Evolutionary conservation across 371 early-diverging fungal species (phyloP).

Genomic region (Phascolomyces articulosus): DNA sequence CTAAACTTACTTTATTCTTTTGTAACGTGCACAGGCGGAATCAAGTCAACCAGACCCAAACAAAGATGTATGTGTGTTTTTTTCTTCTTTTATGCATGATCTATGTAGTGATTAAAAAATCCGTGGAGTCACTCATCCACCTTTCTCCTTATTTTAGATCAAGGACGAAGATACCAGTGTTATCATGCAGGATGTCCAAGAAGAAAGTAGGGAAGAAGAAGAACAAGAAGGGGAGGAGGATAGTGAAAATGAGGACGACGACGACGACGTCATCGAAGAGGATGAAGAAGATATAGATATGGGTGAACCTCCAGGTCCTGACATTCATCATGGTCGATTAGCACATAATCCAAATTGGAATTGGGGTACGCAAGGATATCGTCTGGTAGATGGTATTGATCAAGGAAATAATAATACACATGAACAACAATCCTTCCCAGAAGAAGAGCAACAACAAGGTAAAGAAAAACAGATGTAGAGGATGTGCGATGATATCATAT

Average conservation of each 20-base stretch:
- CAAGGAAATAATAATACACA: constrained; percentile 1
- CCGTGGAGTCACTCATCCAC: too few relatives aligned
- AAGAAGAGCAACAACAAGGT: constrained; percentile 6
- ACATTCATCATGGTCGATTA: not conserved
- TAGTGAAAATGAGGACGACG: not conserved
- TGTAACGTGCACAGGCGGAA: constrained; percentile 1
- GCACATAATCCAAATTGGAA: constrained; percentile 17
- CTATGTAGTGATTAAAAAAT: too few relatives aligned
- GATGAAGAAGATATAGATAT: too few relatives aligned
- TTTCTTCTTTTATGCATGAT: too few relatives aligned
- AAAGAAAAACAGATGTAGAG: not conserved
- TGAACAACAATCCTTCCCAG: not conserved
- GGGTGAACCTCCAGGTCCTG: too few relatives aligned
- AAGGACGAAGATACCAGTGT: not conserved
- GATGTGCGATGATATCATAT: too few relatives aligned
- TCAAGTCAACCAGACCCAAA: not conserved
- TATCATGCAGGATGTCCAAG: not conserved
- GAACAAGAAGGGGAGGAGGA: not conserved
- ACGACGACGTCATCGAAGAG: not conserved
- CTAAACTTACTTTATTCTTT: not conserved
- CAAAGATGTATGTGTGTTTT: not conserved
- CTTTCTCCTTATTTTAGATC: not conserved
- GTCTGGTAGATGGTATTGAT: constrained; percentile 10
- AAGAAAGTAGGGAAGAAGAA: not conserved
- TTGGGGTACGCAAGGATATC: constrained; percentile 22